Evolutionary conservation across 2,329 filamentous ascomycete species (phyloP), one percentile per base, ranked within the genome.

Genomic region (Colletotrichum sojae): DNA sequence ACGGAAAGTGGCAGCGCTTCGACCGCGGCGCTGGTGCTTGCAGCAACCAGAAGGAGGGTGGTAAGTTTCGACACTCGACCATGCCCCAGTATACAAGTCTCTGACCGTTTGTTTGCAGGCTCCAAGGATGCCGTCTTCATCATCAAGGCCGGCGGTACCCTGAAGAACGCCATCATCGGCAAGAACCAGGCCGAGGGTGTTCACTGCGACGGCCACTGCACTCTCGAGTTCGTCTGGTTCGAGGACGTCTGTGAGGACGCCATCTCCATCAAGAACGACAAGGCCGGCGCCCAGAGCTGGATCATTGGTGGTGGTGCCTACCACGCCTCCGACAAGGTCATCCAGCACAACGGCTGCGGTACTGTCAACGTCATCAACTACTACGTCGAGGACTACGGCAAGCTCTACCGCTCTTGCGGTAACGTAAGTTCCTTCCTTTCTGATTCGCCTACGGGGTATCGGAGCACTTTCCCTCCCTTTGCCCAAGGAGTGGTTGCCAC

Each of bases 121-220:
- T 77, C 82, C 70, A 69, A 77, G 0, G 84, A 85, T 54, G 77
- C 83, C 22, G 81, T 84, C 65, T 84, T 84, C 71, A 76, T 82
- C 57, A 77, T 84, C 4, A 75, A 79, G 55, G 67, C 76, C 2
- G 83, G 84, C 2, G 83, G 82, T 16, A 83, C 81, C 1, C 78
- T 85, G 54, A 80, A 76, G 69, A 85, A 85, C 69, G 84, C 82
- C 57, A 84, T 84, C 70, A 85, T 85, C 16, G 83, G 83, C 68
- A 76, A 78, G 51, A 71, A 73, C 58, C 72, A 74, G 55, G 67
- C 77, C 16, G 83, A 85, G 71, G 83, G 83, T 25, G 77, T 85
- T 3, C 82, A 85, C 76, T 85, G 83, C 74, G 72, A 79, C 39
- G 83, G 83, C 0, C 55, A 76, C 0, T 84, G 82, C 73, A 83